Evolutionary conservation across 2,329 filamentous ascomycete species (phyloP), one percentile per base, ranked within the genome.

Genomic region (Ophiosphaerella narmari): DNA sequence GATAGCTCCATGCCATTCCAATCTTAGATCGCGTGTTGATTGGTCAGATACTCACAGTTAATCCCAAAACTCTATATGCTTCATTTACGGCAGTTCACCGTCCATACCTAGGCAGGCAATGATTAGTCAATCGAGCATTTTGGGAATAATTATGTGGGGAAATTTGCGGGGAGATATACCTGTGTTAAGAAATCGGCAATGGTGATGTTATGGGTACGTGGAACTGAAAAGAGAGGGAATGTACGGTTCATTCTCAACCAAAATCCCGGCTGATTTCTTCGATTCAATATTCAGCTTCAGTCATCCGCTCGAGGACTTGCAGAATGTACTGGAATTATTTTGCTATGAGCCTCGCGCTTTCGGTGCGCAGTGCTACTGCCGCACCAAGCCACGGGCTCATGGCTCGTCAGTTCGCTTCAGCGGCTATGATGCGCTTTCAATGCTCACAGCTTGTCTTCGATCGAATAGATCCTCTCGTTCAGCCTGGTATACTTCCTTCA

Each of bases 351-450:
- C 47, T 66, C 23, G 54, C 58, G 36, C 51, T 61, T 33, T 50
- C 55, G 3, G 53, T 52, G 36, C 60, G 60, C 16, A 37, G 62
- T 55, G 63, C 38, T n/a, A 14, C 43, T 11, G 59, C 60, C 8
- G 56, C 31, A 23, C 47, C 62, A 5, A 36, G 54, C 4, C 46
- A 56, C 36, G 52, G 46, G 33, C 57, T 67, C 39, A 56, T 55
- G 55, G 55, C 57, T 14, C 51, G 62, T 21, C 63, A 66, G 34
- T 66, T 62, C 37, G 58, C 63, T 5, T 54, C 60, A 31, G 55
- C 63, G 7, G 52, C 63, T 13, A 66, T 68, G 64, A 55, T 68
- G 55, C 54, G 59, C 14, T 62, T 62, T 29, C 55, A 60, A 34
- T 62, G 59, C 49, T 60, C 57, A 8, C 59, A 60, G 36, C 42